Base-by-base conservation (phyloP, 139 green algal genomes). In the Chlamydomonas eustigma region DNA sequence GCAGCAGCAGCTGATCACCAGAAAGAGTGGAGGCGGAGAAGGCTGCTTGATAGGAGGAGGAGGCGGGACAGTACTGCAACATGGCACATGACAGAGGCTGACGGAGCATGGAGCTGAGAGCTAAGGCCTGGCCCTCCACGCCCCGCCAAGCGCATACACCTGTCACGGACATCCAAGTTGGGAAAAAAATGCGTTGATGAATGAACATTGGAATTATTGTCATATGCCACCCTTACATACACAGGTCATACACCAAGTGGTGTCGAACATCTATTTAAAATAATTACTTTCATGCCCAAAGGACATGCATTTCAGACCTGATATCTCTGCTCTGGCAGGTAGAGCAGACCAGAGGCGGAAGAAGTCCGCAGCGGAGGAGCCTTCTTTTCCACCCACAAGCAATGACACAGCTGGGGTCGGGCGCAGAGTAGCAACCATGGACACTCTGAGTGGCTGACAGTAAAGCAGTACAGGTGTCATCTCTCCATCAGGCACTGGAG, bases 81-180 rank as follows among this genome's bases (percentile, higher is more conserved):
- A 71, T 70, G 28, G 64, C 58, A 39, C 79, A 83, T 24, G 63
- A 36, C 70, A 88, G 66, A 37, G 81, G 78, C 58, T 74, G 67
- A n/a, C 80, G 81, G 37, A 86, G 76, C 58, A 92, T 80, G 0
- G 79, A 77, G 2, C 78, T 83, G 71, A 92, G 72, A 64, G 81
- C 63, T 30, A 82, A 63, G 51, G 84, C 76, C 25, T 81, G 77
- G 30, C 87, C 87, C 33, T 86, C 80, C 37, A 76, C 44, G 34
- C 85, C 87, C 5, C 74, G 71, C 80, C 74, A 87, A 18, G 80
- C 76, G 39, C 75, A 82, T 28, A 77, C 67, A 2, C 75, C 84
- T 80, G 73, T n/a, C n/a, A n/a, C n/a, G n/a, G n/a, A n/a, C n/a
- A n/a, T n/a, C n/a, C n/a, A n/a, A n/a, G n/a, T n/a, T n/a, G n/a